phyloP scores from a whole-genome alignment of 108 stramenopile species.

The Thalassiosira profunda region DNA sequence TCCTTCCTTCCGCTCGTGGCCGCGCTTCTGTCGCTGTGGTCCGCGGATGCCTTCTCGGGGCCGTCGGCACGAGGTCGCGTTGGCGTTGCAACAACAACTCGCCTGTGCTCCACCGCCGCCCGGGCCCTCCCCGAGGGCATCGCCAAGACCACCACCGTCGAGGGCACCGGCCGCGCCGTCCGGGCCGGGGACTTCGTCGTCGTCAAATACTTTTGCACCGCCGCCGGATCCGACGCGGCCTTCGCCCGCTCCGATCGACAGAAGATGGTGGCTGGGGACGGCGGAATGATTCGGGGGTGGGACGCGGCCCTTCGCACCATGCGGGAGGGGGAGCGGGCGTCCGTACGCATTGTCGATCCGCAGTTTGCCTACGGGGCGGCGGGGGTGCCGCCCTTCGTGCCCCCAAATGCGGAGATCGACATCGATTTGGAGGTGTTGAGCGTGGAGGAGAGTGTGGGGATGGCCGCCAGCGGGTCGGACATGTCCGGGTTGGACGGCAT shows the following conservation, averaged over 20 bases:
- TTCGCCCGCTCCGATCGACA: conserved; percentile 46
- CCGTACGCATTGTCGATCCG: conserved; percentile 70
- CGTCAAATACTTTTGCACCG: conserved; percentile 45
- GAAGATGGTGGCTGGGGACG: conserved; percentile 62
- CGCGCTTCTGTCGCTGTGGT: neutral
- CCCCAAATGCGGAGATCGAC: conserved; percentile 63
- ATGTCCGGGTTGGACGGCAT: conserved; percentile 24
- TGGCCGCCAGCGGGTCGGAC: conserved; percentile 14
- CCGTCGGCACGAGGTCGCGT: neutral
- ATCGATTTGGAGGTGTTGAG: conserved; percentile 73
- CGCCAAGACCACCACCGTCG: conserved; percentile 35
- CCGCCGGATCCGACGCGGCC: conserved; percentile 15
- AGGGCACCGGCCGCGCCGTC: conserved; percentile 35
- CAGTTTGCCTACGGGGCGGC: conserved; percentile 63
- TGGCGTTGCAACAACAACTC: neutral
- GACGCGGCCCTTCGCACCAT: conserved; percentile 73
- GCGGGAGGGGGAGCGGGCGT: conserved; percentile 73
- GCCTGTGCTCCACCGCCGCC: conserved; percentile 29
- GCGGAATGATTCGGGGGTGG: conserved; percentile 84
- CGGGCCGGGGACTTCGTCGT: conserved; percentile 36
- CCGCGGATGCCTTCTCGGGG: conserved; percentile 11
- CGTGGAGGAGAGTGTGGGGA: conserved; percentile 46
- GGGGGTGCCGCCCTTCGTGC: conserved; percentile 72
- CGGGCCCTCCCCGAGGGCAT: conserved; percentile 34
- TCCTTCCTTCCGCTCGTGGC: neutral